A percentile compares a stretch with the other conserved stretches of the same genome.
Conservation (phyloP, 2,329 filamentous ascomycete genomes). For the Xylaria sp. region DNA sequence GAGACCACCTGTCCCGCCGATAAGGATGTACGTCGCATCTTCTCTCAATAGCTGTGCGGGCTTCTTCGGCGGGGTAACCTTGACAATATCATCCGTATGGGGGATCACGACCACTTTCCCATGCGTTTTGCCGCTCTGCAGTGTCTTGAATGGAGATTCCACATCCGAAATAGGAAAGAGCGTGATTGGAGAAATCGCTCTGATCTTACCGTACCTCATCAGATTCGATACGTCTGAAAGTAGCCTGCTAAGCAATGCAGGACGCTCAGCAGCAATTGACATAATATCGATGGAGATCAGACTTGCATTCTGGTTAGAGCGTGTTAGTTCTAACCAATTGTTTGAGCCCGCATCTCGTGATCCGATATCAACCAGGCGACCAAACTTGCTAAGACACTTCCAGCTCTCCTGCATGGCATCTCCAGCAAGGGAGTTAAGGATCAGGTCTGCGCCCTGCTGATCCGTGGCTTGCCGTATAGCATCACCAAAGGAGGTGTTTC, state of each 20-base stretch:
- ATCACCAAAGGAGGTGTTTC: constrained; percentile 45
- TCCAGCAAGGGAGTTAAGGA: constrained; percentile 46
- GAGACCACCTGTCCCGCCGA: constrained; percentile 64
- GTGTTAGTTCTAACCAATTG: constrained; percentile 60
- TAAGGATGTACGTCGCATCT: constrained; percentile 61
- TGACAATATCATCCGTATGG: constrained; percentile 55
- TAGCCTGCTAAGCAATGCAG: constrained; percentile 44
- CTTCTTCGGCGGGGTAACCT: constrained; percentile 53
- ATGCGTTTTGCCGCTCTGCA: constrained; percentile 55
- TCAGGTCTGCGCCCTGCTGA: constrained; percentile 44
- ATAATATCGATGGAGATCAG: constrained; percentile 61
- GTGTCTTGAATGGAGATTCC: constrained; percentile 55
- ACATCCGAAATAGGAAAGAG: constrained; percentile 52
- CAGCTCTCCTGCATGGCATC: constrained; percentile 49
- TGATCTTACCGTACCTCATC: constrained; percentile 46
- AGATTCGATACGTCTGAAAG: constrained; percentile 47
- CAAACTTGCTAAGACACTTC: constrained; percentile 49
- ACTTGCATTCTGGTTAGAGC: constrained; percentile 60
- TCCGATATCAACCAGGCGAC: constrained; percentile 48
- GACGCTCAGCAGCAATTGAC: constrained; percentile 52
- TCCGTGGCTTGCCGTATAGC: constrained; percentile 42
- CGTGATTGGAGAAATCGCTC: constrained; percentile 52
- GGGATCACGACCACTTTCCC: constrained; percentile 60
- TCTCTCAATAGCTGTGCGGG: constrained; percentile 52
- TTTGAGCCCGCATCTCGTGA: constrained; percentile 42